phyloP scores from a whole-genome alignment of 2,329 filamentous ascomycete genomes.

The Neurospora sp. region DNA sequence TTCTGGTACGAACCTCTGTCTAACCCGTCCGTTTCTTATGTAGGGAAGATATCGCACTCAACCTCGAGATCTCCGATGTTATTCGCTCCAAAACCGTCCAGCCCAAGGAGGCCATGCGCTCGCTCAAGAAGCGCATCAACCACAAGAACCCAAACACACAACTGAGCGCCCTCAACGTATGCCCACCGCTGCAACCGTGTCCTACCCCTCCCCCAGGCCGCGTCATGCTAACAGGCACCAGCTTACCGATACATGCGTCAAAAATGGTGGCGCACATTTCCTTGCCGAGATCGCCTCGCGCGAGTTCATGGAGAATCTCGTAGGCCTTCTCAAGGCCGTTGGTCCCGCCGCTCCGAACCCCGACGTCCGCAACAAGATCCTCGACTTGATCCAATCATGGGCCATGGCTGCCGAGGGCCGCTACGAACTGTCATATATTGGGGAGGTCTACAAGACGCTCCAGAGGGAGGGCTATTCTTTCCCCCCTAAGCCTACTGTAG shows the following conservation, averaged over 20 bases:
- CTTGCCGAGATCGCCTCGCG: constrained; percentile 89
- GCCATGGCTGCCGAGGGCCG: constrained; percentile 80
- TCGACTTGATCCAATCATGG: constrained; percentile 92
- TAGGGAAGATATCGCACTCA: constrained; percentile 92
- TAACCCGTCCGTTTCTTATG: constrained; percentile 3
- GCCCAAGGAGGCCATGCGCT: constrained; percentile 96
- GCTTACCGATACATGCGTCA: constrained; percentile 97
- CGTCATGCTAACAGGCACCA: constrained; percentile 21
- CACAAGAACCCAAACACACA: constrained; percentile 98
- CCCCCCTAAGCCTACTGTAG: constrained; percentile 73
- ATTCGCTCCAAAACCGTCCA: constrained; percentile 96
- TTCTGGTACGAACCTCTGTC: neutral
- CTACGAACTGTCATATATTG: constrained; percentile 74
- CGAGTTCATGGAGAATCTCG: constrained; percentile 97
- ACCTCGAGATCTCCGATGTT: constrained; percentile 95
- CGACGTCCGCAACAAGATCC: constrained; percentile 80
- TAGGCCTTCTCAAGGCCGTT: constrained; percentile 76
- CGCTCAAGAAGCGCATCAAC: constrained; percentile 84
- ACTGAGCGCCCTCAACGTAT: constrained; percentile 83
- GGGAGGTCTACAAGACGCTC: constrained; percentile 73
- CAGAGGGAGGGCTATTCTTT: constrained; percentile 83
- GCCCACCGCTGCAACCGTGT: constrained; percentile 10
- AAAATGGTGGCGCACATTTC: constrained; percentile 95
- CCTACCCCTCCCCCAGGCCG: neutral
- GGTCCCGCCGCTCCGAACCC: constrained; percentile 66